phyloP scores from a whole-genome alignment of 2,329 filamentous ascomycete genomes.

The Ophiostoma pallidulum region DNA sequence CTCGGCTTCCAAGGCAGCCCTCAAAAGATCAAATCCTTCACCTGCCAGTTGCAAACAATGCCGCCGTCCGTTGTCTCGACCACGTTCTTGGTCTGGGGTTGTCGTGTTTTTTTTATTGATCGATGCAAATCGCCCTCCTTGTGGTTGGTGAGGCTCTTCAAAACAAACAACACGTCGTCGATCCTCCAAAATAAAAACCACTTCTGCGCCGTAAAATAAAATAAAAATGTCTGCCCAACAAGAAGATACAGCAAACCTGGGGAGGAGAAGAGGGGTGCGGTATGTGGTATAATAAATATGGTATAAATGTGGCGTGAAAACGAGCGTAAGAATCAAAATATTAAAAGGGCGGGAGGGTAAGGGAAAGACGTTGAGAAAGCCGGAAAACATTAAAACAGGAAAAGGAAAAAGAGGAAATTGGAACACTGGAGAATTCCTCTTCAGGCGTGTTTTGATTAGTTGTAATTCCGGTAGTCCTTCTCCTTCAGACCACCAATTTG shows the following conservation, averaged over 20 bases:
- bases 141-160: not conserved
- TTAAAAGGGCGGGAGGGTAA: not conserved
- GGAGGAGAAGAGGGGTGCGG: not conserved
- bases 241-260: not conserved
- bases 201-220: conserved; percentile 6
- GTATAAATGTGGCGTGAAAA: conserved; percentile 1
- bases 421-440: not conserved
- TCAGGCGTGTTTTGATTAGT: conserved; percentile 16
- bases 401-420: not conserved
- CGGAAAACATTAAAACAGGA: not conserved
- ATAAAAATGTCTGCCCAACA: conserved; percentile 2
- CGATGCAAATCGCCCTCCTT: not conserved
- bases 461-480: conserved; percentile 50
- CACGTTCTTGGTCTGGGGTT: not conserved
- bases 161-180: conserved; percentile 1
- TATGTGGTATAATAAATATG: not conserved
- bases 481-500: conserved; percentile 91
- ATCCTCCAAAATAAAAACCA: conserved; percentile 1
- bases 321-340: conserved; percentile 6
- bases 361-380: conserved; percentile 6
- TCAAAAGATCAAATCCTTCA: no score
- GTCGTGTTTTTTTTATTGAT: not conserved
- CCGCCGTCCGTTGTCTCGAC: no score
- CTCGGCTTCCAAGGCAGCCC: no score
- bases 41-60: no score